Conservation (phyloP, 306 rosid species). For the cucumber (Cucumis sativus) region DNA sequence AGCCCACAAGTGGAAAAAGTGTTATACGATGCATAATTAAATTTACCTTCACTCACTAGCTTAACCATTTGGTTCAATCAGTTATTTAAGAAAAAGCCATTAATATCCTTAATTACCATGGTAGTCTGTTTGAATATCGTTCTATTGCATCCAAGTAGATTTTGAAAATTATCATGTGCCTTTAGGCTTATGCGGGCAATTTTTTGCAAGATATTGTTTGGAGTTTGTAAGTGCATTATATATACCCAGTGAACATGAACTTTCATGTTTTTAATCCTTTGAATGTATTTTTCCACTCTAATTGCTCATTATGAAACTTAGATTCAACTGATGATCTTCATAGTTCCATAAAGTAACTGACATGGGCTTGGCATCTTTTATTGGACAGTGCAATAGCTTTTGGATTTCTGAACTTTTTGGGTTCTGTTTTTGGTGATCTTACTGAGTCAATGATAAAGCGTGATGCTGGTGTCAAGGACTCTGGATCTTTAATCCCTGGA, state of each 20-base stretch:
- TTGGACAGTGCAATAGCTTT: slow-evolving; percentile 58
- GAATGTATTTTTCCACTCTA: neutral
- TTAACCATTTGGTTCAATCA: no score
- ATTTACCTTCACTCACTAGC: no score
- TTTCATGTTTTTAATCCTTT: neutral
- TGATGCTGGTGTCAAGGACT: slow-evolving; percentile 95
- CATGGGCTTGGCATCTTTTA: slow-evolving; percentile 3
- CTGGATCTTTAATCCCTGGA: slow-evolving; percentile 94
- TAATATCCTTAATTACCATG: neutral
- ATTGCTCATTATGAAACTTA: neutral
- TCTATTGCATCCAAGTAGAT: neutral
- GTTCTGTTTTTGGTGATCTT: slow-evolving; percentile 86
- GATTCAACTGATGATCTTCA: neutral
- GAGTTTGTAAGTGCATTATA: neutral
- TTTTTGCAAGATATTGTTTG: neutral
- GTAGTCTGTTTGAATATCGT: neutral
- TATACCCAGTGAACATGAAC: neutral
- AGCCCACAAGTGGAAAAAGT: no score
- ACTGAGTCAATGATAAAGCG: slow-evolving; percentile 98
- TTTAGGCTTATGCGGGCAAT: neutral
- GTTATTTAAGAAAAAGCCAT: neutral
- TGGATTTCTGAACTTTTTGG: slow-evolving; percentile 76
- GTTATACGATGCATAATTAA: no score
- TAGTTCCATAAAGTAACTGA: neutral
- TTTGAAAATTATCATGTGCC: neutral